phyloP scores from a whole-genome alignment of 1,284 basidiomycete species.

The Albatrellus sp. region DNA sequence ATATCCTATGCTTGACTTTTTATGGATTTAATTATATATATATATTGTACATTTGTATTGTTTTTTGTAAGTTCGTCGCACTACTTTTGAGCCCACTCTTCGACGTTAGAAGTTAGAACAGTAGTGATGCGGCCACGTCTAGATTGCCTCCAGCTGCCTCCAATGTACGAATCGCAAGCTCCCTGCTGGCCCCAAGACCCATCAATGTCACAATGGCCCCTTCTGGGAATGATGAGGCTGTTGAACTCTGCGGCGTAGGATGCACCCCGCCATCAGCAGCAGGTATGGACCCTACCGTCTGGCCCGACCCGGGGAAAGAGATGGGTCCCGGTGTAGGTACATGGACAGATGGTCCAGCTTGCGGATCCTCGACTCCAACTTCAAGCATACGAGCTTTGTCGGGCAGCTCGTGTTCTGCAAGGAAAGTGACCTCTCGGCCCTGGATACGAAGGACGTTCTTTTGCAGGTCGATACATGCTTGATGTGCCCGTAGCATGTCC shows the following conservation, averaged over 20 bases:
- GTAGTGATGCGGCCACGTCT: conserved; percentile 78
- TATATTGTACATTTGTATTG: conserved; percentile 7
- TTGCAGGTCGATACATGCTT: conserved; percentile 88
- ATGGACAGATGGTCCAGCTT: conserved; percentile 11
- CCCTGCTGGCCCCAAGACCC: conserved; percentile 63
- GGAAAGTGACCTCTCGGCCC: conserved; percentile 75
- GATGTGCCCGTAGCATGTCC: conserved; percentile 97
- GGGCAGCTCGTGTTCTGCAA: conserved; percentile 91
- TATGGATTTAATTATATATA: conserved; percentile 9
- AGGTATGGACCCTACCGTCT: conserved; percentile 33
- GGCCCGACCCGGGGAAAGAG: conserved; percentile 52
- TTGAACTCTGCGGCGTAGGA: conserved; percentile 8
- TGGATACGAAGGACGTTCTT: conserved; percentile 85
- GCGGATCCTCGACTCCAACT: conserved; percentile 13
- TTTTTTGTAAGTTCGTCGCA: too few relatives aligned
- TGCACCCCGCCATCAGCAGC: conserved; percentile 11
- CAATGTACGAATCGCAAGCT: conserved; percentile 66
- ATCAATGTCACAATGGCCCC: conserved; percentile 44
- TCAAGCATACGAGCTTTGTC: conserved; percentile 51
- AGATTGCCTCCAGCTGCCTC: conserved; percentile 78
- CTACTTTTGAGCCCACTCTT: neutral
- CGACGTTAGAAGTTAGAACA: conserved; percentile 42
- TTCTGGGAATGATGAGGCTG: conserved; percentile 32
- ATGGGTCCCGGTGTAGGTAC: conserved; percentile 11
- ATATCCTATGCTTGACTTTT: conserved; percentile 2